phyloP scores from a whole-genome alignment of 2,329 filamentous ascomycete species.

The Rutstroemia sp. region DNA sequence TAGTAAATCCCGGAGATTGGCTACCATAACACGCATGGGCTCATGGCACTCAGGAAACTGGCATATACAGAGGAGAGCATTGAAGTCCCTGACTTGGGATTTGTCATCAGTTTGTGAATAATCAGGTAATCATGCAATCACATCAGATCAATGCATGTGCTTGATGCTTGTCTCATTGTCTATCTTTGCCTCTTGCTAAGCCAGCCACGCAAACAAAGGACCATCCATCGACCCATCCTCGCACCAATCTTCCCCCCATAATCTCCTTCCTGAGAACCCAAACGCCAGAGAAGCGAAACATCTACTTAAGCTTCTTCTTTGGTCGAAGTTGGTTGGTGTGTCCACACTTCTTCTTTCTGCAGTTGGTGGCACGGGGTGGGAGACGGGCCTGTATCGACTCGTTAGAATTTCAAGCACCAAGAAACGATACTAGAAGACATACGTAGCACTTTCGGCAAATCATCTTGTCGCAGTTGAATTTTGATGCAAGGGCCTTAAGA shows the following conservation, averaged over 20 bases:
- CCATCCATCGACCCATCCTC: constrained; percentile 12
- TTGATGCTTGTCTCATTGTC: constrained; percentile 14
- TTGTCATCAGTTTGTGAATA: background rate
- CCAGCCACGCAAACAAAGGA: constrained; percentile 20
- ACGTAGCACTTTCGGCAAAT: constrained; percentile 99
- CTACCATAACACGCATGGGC: too few relatives aligned
- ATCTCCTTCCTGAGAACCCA: constrained; percentile 13
- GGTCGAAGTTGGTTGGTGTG: constrained; percentile 99
- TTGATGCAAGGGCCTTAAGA: constrained; percentile 94
- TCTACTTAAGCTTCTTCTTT: constrained; percentile 99
- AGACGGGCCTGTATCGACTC: constrained; percentile 57
- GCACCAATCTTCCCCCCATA: constrained; percentile 1
- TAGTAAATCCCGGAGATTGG: too few relatives aligned
- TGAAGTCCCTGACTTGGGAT: background rate
- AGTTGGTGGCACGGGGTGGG: constrained; percentile 98
- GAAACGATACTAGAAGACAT: constrained; percentile 36
- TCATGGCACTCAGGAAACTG: too few relatives aligned
- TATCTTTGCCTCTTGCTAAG: constrained; percentile 10
- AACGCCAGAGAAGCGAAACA: constrained; percentile 37
- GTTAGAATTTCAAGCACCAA: constrained; percentile 14
- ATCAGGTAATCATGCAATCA: background rate
- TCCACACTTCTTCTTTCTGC: constrained; percentile 99
- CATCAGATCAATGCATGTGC: background rate
- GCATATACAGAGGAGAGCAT: too few relatives aligned
- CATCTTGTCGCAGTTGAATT: constrained; percentile 99